Evolutionary conservation across 2,329 filamentous ascomycete genomes (phyloP).

Genomic region (Alternaria panax): DNA sequence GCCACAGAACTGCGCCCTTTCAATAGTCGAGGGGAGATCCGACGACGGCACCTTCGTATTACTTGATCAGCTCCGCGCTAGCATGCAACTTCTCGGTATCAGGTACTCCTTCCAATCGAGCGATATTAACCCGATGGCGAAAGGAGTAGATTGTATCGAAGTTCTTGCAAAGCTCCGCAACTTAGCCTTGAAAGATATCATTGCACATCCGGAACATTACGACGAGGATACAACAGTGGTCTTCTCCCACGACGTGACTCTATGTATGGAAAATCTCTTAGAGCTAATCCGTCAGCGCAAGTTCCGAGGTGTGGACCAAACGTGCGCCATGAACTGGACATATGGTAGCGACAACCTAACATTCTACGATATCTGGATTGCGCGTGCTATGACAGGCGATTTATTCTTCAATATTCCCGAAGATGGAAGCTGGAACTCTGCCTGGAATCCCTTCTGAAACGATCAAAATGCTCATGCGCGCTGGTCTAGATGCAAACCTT

Average conservation of each 20-base stretch:
- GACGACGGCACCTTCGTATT: slow-evolving; percentile 63
- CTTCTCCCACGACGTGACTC: slow-evolving; percentile 83
- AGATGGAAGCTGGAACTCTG: slow-evolving; percentile 56
- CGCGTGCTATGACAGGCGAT: slow-evolving; percentile 61
- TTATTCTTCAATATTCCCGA: slow-evolving; percentile 63
- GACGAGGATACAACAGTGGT: slow-evolving; percentile 90
- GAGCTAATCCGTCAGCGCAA: slow-evolving; percentile 62
- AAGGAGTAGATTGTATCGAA: slow-evolving; percentile 52
- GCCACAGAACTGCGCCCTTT: slow-evolving; percentile 59
- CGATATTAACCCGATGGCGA: slow-evolving; percentile 52
- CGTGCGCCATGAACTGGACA: slow-evolving; percentile 67
- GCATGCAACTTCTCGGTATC: slow-evolving; percentile 48
- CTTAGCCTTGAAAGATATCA: slow-evolving; percentile 59
- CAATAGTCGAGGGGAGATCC: slow-evolving; percentile 65
- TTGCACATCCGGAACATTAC: slow-evolving; percentile 76
- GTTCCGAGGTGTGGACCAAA: slow-evolving; percentile 61
- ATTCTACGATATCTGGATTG: slow-evolving; percentile 67
- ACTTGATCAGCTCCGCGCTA: slow-evolving; percentile 52
- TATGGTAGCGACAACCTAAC: slow-evolving; percentile 54
- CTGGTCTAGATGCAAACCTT: slow-evolving; percentile 53
- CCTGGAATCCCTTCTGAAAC: slow-evolving; percentile 58
- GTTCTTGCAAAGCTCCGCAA: slow-evolving; percentile 62
- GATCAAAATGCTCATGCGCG: slow-evolving; percentile 48
- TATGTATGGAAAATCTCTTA: slow-evolving; percentile 61
- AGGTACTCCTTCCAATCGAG: slow-evolving; percentile 56